Conservation (phyloP, 2,329 filamentous ascomycete species). For the Mariannaea elegans region DNA sequence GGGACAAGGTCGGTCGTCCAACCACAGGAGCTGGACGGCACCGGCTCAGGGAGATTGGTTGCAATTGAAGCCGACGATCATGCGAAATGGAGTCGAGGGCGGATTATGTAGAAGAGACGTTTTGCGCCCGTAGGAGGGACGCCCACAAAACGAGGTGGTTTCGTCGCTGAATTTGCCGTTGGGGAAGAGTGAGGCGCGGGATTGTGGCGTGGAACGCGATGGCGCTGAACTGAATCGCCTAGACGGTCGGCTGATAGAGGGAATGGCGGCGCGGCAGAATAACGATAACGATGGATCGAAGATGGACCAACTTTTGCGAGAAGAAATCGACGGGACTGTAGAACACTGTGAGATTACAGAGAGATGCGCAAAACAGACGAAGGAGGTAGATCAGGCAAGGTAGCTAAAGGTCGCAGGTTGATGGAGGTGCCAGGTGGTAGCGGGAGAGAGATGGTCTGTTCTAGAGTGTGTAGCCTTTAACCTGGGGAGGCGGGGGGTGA, state of each 20-base stretch:
- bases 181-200: conserved; percentile 33
- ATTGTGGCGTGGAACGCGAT: conserved; percentile 38
- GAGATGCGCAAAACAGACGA: conserved; percentile 15
- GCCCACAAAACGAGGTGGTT: conserved; percentile 19
- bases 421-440: conserved; percentile 12
- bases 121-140: conserved; percentile 13
- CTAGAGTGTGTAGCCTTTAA: conserved; percentile 20
- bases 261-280: neutral
- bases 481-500: conserved; percentile 20
- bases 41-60: conserved; percentile 43
- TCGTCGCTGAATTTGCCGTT: conserved; percentile 19
- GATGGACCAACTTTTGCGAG: conserved; percentile 1
- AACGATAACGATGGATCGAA: neutral
- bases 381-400: neutral
- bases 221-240: conserved; percentile 32
- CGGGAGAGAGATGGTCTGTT: conserved; percentile 24
- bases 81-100: conserved; percentile 34
- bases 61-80: conserved; percentile 36
- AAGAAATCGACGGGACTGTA: neutral
- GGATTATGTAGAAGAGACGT: conserved; percentile 7
- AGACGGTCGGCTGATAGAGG: conserved; percentile 21
- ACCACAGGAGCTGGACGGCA: conserved; percentile 48
- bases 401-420: conserved; percentile 20
- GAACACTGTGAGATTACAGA: neutral
- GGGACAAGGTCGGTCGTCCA: conserved; percentile 34